phyloP scores from a whole-genome alignment of 768 basidiomycete species.

The Lactarius indigo region DNA sequence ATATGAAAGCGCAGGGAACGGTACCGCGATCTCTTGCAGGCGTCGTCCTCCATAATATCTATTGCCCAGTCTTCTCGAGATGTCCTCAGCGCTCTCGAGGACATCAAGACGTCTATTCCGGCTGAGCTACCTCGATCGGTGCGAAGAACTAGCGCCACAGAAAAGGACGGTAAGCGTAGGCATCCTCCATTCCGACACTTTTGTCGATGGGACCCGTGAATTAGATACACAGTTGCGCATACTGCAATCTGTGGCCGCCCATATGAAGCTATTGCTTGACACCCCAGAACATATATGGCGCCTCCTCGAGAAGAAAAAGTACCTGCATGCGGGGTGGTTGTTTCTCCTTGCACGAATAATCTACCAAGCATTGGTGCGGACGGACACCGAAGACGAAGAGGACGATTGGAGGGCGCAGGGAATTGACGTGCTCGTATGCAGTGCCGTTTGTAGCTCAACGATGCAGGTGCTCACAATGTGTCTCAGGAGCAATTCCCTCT shows the following conservation, averaged over 20 bases:
- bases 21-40: conserved; percentile 82
- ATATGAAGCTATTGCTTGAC: conserved; percentile 88
- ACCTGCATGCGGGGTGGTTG: conserved; percentile 81
- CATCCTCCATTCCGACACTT: background rate
- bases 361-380: conserved; percentile 64
- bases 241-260: conserved; percentile 76
- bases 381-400: conserved; percentile 63
- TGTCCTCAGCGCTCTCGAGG: conserved; percentile 60
- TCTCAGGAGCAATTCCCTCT: conserved; percentile 80
- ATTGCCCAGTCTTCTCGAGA: conserved; percentile 65
- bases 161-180: conserved; percentile 25
- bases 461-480: background rate
- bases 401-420: conserved; percentile 56
- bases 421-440: conserved; percentile 58
- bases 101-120: conserved; percentile 52
- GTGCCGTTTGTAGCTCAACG: background rate
- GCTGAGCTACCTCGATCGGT: conserved; percentile 24
- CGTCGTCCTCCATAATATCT: conserved; percentile 79
- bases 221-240: conserved; percentile 65
- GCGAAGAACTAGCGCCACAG: background rate
- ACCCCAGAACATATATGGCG: conserved; percentile 91
- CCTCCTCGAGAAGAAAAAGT: conserved; percentile 74
- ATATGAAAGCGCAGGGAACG: conserved; percentile 75
- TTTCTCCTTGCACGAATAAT: conserved; percentile 85
- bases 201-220: conserved; percentile 4